Conservation (phyloP, 805 yeast genomes). For the Yamadazyma laniorum region DNA sequence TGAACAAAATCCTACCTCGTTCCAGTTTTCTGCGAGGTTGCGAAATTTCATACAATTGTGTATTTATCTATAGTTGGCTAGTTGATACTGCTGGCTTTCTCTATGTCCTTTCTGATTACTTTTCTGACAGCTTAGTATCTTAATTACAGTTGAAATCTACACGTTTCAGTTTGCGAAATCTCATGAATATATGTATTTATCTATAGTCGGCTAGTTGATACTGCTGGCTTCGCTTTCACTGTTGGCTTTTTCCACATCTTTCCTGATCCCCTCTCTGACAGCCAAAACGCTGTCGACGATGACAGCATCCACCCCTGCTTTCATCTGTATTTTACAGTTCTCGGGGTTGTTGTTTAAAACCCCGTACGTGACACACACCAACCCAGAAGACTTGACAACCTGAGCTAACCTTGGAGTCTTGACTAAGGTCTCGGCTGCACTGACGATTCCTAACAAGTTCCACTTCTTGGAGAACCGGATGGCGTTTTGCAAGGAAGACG, state of each 20-base stretch:
- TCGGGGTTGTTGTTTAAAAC: constrained; percentile 79
- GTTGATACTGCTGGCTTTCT: constrained; percentile 8
- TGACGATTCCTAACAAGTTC: constrained; percentile 88
- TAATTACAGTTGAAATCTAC: too few species aligned
- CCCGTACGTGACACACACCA: constrained; percentile 93
- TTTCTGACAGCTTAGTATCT: constrained; percentile 95
- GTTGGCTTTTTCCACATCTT: constrained; percentile 22
- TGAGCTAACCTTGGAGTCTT: constrained; percentile 85
- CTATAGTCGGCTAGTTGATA: too few species aligned
- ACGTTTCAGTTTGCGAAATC: too few species aligned
- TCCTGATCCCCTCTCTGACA: constrained; percentile 75
- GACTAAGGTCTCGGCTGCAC: constrained; percentile 84
- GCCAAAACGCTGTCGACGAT: constrained; percentile 94
- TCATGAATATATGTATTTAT: too few species aligned
- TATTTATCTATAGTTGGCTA: too few species aligned
- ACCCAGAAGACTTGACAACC: constrained; percentile 87
- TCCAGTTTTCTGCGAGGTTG: too few species aligned
- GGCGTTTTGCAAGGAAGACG: constrained; percentile 85
- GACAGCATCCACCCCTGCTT: constrained; percentile 97
- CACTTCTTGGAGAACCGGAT: constrained; percentile 86
- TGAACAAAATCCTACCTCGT: too few species aligned
- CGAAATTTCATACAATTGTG: too few species aligned
- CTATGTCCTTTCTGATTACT: constrained; percentile 52
- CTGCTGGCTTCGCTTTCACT: constrained; percentile 9
- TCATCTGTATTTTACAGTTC: constrained; percentile 79